These are phyloP conservation scores for Euphorbia corollata DNA, from an alignment of 441 rosid genomes.

Conservation along the genomic window DNA sequence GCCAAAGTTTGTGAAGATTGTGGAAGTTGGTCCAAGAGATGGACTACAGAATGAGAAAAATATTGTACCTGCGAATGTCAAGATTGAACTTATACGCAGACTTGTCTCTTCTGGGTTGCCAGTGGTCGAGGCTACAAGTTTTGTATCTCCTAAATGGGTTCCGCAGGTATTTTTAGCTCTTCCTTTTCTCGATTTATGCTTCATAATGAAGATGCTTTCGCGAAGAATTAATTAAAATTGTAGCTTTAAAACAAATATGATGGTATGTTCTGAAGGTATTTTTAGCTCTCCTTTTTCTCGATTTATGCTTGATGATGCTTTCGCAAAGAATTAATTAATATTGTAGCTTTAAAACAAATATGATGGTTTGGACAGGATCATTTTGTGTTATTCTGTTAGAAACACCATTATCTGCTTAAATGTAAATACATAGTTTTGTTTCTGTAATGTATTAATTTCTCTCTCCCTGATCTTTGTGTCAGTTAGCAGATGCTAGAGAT, in stretches of 20 bases:
- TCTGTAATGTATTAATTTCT: background rate
- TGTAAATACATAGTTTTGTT: background rate
- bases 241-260: background rate
- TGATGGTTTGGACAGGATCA: constrained; percentile 5
- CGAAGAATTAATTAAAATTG: background rate
- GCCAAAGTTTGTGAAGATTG: constrained; percentile 87
- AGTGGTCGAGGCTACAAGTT: constrained; percentile 94
- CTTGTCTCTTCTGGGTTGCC: constrained; percentile 68
- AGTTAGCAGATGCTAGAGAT: constrained; percentile 93
- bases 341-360: background rate
- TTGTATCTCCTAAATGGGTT: constrained; percentile 98
- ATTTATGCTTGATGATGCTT: background rate
- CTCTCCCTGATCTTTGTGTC: background rate
- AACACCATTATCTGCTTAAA: background rate
- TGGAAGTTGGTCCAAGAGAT: constrained; percentile 98
- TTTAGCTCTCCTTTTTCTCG: background rate
- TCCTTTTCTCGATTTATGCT: background rate
- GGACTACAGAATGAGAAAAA: constrained; percentile 92
- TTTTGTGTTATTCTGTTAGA: background rate
- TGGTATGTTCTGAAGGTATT: too few relatives aligned
- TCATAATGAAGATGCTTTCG: background rate
- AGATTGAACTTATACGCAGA: constrained; percentile 79
- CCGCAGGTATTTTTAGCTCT: constrained; percentile 57
- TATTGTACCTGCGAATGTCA: constrained; percentile 62
- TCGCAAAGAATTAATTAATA: background rate